Conservation (phyloP, 257 asterid genomes). For the Lavandula angustifolia region DNA sequence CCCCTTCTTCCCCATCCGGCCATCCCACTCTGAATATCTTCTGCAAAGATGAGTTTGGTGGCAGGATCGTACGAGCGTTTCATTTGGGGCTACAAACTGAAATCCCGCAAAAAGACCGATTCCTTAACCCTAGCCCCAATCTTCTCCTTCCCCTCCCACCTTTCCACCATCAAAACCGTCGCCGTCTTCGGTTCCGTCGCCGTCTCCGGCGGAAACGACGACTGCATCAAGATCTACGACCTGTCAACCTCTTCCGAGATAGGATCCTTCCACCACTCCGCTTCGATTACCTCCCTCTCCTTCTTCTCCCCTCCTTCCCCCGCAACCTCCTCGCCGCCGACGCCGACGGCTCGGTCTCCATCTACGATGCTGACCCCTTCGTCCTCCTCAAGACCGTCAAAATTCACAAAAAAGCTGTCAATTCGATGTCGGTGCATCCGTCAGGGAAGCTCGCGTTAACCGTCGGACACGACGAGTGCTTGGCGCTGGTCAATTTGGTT, state of each 20-base stretch:
- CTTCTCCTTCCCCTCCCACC: slow-evolving; percentile 96
- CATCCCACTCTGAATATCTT: neutral
- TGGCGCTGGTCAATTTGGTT: slow-evolving; percentile 89
- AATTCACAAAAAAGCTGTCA: slow-evolving; percentile 69
- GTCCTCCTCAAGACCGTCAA: slow-evolving; percentile 73
- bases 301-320: slow-evolving; percentile 79
- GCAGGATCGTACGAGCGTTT: slow-evolving; percentile 97
- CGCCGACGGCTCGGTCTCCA: slow-evolving; percentile 64
- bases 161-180: slow-evolving; percentile 82
- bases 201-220: slow-evolving; percentile 91
- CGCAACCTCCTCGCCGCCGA: slow-evolving; percentile 77
- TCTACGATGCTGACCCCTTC: slow-evolving; percentile 89
- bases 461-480: slow-evolving; percentile 79
- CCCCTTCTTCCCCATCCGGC: slow-evolving; percentile 16
- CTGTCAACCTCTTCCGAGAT: slow-evolving; percentile 76
- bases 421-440: slow-evolving; percentile 74
- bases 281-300: slow-evolving; percentile 75
- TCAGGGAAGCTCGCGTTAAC: slow-evolving; percentile 79
- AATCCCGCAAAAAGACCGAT: slow-evolving; percentile 40
- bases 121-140: slow-evolving; percentile 50
- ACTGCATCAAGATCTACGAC: slow-evolving; percentile 91
- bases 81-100: slow-evolving; percentile 87
- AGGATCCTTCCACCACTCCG: slow-evolving; percentile 71
- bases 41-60: slow-evolving; percentile 57
- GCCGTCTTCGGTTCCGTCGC: slow-evolving; percentile 85